Conservation (phyloP, 106 monocot genomes). For the Dendrobium chrysotoxum region DNA sequence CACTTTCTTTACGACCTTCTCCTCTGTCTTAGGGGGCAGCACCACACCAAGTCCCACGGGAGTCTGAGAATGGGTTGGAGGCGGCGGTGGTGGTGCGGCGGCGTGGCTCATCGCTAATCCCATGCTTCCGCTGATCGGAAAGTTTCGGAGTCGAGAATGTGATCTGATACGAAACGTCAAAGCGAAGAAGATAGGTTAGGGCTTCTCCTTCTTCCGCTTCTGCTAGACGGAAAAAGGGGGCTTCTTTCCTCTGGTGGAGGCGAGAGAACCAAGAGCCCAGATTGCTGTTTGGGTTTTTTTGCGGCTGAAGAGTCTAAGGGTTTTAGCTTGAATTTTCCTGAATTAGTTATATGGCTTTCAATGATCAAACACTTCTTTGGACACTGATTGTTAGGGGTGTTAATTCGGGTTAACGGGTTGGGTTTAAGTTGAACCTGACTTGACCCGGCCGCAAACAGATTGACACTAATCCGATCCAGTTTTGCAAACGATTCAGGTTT, state of each 20-base stretch:
- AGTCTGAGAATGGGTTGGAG: conserved; percentile 11
- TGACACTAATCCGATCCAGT: no score
- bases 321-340: background rate
- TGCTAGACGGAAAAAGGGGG: background rate
- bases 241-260: background rate
- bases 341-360: no score
- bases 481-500: no score
- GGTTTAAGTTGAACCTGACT: no score
- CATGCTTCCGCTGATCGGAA: background rate
- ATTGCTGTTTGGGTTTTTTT: background rate
- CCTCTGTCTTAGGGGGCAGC: conserved; percentile 31
- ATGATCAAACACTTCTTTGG: no score
- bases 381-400: no score
- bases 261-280: background rate
- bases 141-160: background rate
- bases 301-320: background rate
- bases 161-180: background rate
- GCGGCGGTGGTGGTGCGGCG: conserved; percentile 35
- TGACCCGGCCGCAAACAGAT: no score
- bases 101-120: conserved; percentile 9
- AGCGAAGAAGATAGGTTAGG: background rate
- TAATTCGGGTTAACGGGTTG: no score
- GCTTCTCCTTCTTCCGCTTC: background rate
- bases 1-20: conserved; percentile 39
- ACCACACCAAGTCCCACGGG: conserved; percentile 28